phyloP scores from a whole-genome alignment of 352 stramenopile genomes.

The Bremia lactucae region DNA sequence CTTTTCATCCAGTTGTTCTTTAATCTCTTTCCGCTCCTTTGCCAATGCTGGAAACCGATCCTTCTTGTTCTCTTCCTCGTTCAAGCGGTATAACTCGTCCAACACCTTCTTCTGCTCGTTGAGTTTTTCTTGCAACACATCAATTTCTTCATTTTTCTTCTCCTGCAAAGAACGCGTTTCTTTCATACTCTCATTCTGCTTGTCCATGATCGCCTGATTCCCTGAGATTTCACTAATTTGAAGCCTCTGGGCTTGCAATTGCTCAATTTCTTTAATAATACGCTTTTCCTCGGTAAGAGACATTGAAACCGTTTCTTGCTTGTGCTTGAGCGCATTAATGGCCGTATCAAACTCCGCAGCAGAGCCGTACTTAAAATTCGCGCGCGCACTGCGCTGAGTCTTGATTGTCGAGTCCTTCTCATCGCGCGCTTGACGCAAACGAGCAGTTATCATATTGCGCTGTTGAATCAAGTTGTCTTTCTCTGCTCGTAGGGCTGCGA shows the following conservation, averaged over 20 bases:
- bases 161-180: constrained; percentile 55
- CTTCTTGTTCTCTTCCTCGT: constrained; percentile 84
- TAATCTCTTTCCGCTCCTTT: constrained; percentile 85
- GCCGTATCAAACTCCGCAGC: constrained; percentile 87
- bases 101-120: constrained; percentile 80
- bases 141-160: constrained; percentile 93
- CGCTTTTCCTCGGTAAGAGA: constrained; percentile 93
- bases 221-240: constrained; percentile 72
- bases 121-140: constrained; percentile 88
- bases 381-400: constrained; percentile 45
- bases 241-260: constrained; percentile 83
- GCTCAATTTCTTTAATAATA: constrained; percentile 95
- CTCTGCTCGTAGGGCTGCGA: constrained; percentile 67
- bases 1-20: constrained; percentile 87
- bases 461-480: constrained; percentile 84
- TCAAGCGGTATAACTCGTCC: constrained; percentile 84
- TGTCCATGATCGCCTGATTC: constrained; percentile 79
- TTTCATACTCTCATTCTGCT: constrained; percentile 73
- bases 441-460: constrained; percentile 69
- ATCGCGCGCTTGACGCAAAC: constrained; percentile 75
- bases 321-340: constrained; percentile 80
- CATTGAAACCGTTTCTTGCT: constrained; percentile 95
- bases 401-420: constrained; percentile 70
- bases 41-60: constrained; percentile 73
- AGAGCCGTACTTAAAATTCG: constrained; percentile 80